A percentile compares a stretch with the other conserved stretches of the same genome.
Evolutionary conservation across 2,329 filamentous ascomycete genomes (phyloP).

Genomic region (Dendryphion nanum): DNA sequence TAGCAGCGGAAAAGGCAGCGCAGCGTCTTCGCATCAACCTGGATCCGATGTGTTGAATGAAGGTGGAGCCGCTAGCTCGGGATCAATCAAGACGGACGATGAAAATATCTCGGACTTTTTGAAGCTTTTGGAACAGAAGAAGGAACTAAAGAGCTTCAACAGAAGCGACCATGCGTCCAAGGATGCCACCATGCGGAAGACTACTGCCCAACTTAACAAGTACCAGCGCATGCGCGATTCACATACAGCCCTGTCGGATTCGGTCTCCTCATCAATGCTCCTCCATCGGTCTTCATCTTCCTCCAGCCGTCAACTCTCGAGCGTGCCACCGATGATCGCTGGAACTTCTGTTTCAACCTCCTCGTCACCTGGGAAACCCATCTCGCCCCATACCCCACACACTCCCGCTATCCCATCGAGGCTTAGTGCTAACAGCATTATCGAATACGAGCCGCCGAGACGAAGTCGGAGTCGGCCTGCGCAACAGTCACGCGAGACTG

Average conservation of each 20-base stretch:
- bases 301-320: slow-evolving; percentile 69
- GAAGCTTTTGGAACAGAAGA: slow-evolving; percentile 82
- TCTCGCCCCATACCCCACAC: slow-evolving; percentile 87
- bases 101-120: slow-evolving; percentile 93
- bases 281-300: slow-evolving; percentile 80
- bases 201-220: slow-evolving; percentile 75
- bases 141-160: slow-evolving; percentile 80
- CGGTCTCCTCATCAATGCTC: slow-evolving; percentile 85
- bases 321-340: slow-evolving; percentile 59
- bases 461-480: slow-evolving; percentile 31
- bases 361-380: slow-evolving; percentile 82
- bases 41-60: slow-evolving; percentile 78
- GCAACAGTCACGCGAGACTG: slow-evolving; percentile 32
- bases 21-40: slow-evolving; percentile 68
- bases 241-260: slow-evolving; percentile 85
- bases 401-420: slow-evolving; percentile 91
- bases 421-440: slow-evolving; percentile 86
- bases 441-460: slow-evolving; percentile 58
- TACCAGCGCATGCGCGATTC: slow-evolving; percentile 89
- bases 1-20: slow-evolving; percentile 77
- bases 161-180: slow-evolving; percentile 57
- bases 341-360: slow-evolving; percentile 76
- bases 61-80: slow-evolving; percentile 61
- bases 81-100: slow-evolving; percentile 74
- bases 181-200: slow-evolving; percentile 70